These are phyloP conservation scores for Colletotrichum scovillei DNA, from an alignment of 2,329 filamentous ascomycete species.

Conservation along the genomic window DNA sequence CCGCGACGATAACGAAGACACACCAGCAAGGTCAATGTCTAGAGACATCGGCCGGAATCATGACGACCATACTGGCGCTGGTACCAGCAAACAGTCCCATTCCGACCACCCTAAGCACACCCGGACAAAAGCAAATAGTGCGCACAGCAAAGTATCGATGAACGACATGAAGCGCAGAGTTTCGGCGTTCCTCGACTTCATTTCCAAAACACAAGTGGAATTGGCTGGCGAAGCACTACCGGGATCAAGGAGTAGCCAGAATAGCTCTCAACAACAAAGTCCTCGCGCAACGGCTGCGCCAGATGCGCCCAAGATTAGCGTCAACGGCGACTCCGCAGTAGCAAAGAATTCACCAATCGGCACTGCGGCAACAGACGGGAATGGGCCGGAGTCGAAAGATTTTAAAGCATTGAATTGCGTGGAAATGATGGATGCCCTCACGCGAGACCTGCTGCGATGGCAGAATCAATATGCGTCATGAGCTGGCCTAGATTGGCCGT, in stretches of 20 bases:
- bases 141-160: conserved; percentile 80
- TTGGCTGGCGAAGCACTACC: conserved; percentile 74
- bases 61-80: conserved; percentile 47
- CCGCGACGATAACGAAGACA: conserved; percentile 70
- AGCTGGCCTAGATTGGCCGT: conserved; percentile 51
- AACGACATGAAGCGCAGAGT: conserved; percentile 89
- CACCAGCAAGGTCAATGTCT: conserved; percentile 67
- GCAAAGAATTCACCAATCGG: background rate
- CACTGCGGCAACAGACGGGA: conserved; percentile 35
- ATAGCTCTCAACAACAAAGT: conserved; percentile 38
- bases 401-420: conserved; percentile 83
- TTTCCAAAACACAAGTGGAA: conserved; percentile 88
- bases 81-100: conserved; percentile 47
- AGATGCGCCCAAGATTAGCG: conserved; percentile 34
- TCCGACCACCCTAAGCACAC: conserved; percentile 63
- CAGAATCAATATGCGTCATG: conserved; percentile 74
- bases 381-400: conserved; percentile 53
- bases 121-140: conserved; percentile 63
- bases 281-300: conserved; percentile 40
- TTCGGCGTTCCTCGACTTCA: conserved; percentile 88
- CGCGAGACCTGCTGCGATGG: conserved; percentile 85
- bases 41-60: conserved; percentile 59
- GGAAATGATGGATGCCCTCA: conserved; percentile 92
- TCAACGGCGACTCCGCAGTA: conserved; percentile 36
- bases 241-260: conserved; percentile 47